phyloP scores from a whole-genome alignment of 1,284 basidiomycete species.

The Pseudozyma sp. region DNA sequence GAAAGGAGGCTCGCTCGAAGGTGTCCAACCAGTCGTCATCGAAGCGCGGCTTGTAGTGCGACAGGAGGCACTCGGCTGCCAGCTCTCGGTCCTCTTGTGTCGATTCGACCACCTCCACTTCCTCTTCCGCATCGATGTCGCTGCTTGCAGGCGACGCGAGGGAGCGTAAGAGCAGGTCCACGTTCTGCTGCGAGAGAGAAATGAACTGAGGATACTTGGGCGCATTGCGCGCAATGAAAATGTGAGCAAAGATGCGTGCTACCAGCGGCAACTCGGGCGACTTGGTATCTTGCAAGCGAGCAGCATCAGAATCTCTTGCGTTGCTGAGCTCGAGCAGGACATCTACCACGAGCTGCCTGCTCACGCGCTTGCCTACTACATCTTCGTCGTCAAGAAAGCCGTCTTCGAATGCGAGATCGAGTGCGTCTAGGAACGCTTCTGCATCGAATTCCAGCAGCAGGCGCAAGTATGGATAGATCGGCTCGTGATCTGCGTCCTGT shows the following conservation, averaged over 20 bases:
- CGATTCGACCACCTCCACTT: conserved; percentile 20
- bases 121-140: conserved; percentile 56
- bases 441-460: conserved; percentile 88
- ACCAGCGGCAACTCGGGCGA: conserved; percentile 26
- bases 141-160: conserved; percentile 83
- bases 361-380: conserved; percentile 69
- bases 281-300: not conserved
- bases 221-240: conserved; percentile 95
- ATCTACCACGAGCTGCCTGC: conserved; percentile 84
- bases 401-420: conserved; percentile 96
- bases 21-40: conserved; percentile 76
- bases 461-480: conserved; percentile 83
- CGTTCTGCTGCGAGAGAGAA: conserved; percentile 76
- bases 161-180: conserved; percentile 81
- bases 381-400: conserved; percentile 84
- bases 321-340: conserved; percentile 81
- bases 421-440: conserved; percentile 90
- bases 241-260: conserved; percentile 80
- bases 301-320: not conserved
- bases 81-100: conserved; percentile 94
- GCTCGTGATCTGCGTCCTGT: conserved; percentile 72
- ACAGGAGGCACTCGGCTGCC: conserved; percentile 93
- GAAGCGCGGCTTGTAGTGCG: conserved; percentile 86
- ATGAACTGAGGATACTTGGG: conserved; percentile 96
- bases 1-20: conserved; percentile 88